Evolutionary conservation across 2,329 filamentous ascomycete species (phyloP), one percentile per base, ranked within the genome.

Genomic region (Penicillium sp.): DNA sequence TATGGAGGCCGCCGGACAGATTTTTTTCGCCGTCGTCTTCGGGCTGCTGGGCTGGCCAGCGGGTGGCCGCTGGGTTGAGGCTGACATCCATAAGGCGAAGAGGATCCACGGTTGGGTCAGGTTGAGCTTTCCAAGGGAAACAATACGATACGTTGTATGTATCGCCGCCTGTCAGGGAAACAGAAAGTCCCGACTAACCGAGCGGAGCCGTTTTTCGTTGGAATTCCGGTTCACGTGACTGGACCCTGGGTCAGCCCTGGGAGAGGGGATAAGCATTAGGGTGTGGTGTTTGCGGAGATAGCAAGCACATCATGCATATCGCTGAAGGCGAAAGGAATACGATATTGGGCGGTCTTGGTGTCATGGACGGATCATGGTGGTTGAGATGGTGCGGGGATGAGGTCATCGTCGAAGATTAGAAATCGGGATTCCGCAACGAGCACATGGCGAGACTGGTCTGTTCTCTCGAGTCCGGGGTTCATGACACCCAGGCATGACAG

Each of bases 341-440:
- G 11, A 41, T 15, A 15, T 41, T 41, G 35, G 35, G 35, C 35
- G 11, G 17, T 47, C 17, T 47, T 47, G 45, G n/a, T 47, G 45
- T 47, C 45, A 47, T 47, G n/a, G 45, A 47, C 38, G 38, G 38
- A 7, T 44, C 13, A 19, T 15, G 11, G 26, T 26, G 29, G 7
- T 48, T 48, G 46, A 23, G 19, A 48, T 48, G 17, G 21, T 29
- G 47, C 26, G 31, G 23, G 21, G 41, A 17, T 57, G 55, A 57
- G 29, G 55, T 50, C 55, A 50, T 57, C 46, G 26, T 48, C 46
- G 46, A 47, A 26, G 23, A 57, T 57, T 41, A 50, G 31, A 50
- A 57, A 50, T 50, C 55, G 15, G 21, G 29, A 29, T 19, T 47
- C 11, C 53, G 26, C 19, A 31, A 35, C n/a, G 53, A 48, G 41